Base-by-base conservation (phyloP, 2,329 filamentous ascomycete species). In the Mollisia scopiformis region DNA sequence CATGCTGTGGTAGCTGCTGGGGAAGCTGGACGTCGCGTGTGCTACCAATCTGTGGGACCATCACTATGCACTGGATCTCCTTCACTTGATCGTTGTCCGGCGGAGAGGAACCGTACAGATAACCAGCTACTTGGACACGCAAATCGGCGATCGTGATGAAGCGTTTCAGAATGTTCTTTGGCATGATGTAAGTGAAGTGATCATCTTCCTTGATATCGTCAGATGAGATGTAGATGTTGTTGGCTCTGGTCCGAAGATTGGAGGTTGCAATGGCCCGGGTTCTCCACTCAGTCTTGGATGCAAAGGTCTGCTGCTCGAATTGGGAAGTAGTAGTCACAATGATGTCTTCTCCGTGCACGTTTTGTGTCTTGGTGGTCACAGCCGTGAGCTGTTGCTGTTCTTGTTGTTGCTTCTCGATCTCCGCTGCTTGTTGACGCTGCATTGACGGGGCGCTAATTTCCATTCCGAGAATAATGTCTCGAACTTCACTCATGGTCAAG, bases 401-500 rank as follows among this genome's bases (percentile, higher is more conserved):
- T 75, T 97, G 89, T 75, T 98, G 93, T 77, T 98, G 95, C 83
- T 97, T 97, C 81, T 99, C 96, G 69, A 99, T 97, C 77, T 99
- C 95, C 62, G 95, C 94, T 19, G 95, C 95, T 77, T 98, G 95
- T 77, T 99, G 96, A 73, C 96, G 89, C 79, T 99, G 95, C 88
- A 99, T 90, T 1, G 94, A 98, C 25, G 95, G 95, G 28, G 95
- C 96, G 62, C 92, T 97, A 61, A 99, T 99, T 75, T 99, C 96
- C 96, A 99, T 99, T 84, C 95, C 95, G 65, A 99, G 79, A 70
- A 99, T 99, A 71, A 99, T 98, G 73, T 99, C 95, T 70, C 95
- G 89, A 54, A 99, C 95, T 85, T 99, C 95, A 71, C 91, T 97
- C 74, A 88, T 97, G 1, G 95, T 99, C 77, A 99, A 83, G 75